Evolutionary conservation across 2,329 filamentous ascomycete species (phyloP), one percentile per base, ranked within the genome.

Genomic region (Aspergillus latus): DNA sequence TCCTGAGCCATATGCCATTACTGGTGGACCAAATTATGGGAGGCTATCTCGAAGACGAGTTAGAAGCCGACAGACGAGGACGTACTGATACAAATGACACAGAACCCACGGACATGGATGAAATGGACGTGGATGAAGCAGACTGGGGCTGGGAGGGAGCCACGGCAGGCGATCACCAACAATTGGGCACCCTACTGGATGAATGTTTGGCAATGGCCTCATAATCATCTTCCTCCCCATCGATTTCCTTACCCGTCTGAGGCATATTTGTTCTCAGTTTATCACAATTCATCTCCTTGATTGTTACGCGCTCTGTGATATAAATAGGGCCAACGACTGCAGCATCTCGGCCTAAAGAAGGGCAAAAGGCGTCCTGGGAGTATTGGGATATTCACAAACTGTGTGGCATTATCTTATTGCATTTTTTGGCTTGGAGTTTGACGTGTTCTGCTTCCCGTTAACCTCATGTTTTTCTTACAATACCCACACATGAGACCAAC

Each of bases 1-100:
- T 89, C 57, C 80, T 96, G 60, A 85, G 86, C 8, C 86, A 90
- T 58, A 92, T 94, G 75, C 90, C 90, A 0, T 80, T 90, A 26
- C 78, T 96, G 37, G 82, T 85, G 29, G 86, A 88, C 42, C 82
- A 85, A 52, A 84, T 96, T 45, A 78, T 87, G 65, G 84, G 86
- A 59, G 82, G 83, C 5, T 92, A 89, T 66, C 81, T 88, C 32
- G 90, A 94, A 67, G 88, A 88, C 53, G 89, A 92, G 69, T 78
- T 91, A 11, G 88, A 91, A 57, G 70, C 68, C 4, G 72, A 75
- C 57, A 71, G 68, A 15, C 69, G 72, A 57, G 72, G 70, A 54
- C 69, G 68, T 6, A 32, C 65, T 30, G 67, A 68, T 11, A 59
- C 61, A 3, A 55, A 72, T 29, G 52, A 62, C 21, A 59, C 64